A percentile compares a stretch with the other conserved stretches of the same genome.
Evolutionary conservation across 2,329 filamentous ascomycete species (phyloP).

Genomic region (Simplicillium sp.): DNA sequence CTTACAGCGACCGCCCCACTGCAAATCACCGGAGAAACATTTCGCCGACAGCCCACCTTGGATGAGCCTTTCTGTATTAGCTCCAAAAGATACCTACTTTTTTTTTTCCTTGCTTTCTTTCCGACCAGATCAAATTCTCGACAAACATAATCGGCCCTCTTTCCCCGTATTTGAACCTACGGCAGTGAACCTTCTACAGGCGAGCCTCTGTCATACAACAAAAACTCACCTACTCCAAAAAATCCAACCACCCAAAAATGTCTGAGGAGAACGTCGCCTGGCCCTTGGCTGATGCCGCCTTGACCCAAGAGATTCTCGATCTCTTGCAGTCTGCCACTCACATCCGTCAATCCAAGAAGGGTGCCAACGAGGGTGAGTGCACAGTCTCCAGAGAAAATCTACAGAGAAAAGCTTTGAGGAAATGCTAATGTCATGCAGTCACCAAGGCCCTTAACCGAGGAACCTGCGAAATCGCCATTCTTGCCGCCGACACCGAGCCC

Average conservation of each 20-base stretch:
- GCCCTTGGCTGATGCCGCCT: slow-evolving; percentile 62
- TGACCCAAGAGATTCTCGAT: slow-evolving; percentile 76
- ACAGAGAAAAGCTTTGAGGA: background rate
- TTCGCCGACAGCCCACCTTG: background rate
- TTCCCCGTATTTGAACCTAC: slow-evolving; percentile 11
- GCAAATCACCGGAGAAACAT: slow-evolving; percentile 2
- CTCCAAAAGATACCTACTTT: slow-evolving; percentile 1
- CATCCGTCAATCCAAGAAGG: slow-evolving; percentile 72
- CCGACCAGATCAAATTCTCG: slow-evolving; percentile 1
- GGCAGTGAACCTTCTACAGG: slow-evolving; percentile 48
- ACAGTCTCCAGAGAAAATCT: background rate
- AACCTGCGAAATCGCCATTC: slow-evolving; percentile 79
- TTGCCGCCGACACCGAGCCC: slow-evolving; percentile 78
- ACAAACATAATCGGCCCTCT: slow-evolving; percentile 7
- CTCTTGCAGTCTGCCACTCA: slow-evolving; percentile 65
- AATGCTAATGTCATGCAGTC: slow-evolving; percentile 14
- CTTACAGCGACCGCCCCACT: too few species aligned
- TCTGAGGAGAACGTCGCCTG: slow-evolving; percentile 37
- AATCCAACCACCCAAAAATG: slow-evolving; percentile 8
- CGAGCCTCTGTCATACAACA: slow-evolving; percentile 15
- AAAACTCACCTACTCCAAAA: slow-evolving; percentile 1
- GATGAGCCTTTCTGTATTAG: background rate
- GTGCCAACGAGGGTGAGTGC: slow-evolving; percentile 60
- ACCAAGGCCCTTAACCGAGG: slow-evolving; percentile 90
- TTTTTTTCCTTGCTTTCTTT: slow-evolving; percentile 5